Percentiles rank a stretch among this genome's conserved stretches.
Evolutionary conservation across 1,284 basidiomycete species (phyloP).

Genomic region (Ganoderma boninense): DNA sequence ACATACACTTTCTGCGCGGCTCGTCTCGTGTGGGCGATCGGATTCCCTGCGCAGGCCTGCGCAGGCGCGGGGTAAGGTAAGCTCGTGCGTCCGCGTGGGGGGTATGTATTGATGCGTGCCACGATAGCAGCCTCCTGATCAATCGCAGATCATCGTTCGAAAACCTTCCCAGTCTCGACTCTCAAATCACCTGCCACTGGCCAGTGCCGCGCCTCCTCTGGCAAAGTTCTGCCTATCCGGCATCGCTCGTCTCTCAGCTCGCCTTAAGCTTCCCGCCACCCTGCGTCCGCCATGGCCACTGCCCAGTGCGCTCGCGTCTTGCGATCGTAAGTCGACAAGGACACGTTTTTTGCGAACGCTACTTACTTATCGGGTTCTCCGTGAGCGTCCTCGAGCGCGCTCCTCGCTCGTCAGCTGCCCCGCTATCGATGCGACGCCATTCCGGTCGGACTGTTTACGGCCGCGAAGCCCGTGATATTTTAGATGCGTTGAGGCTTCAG

Average conservation of each 20-base stretch:
- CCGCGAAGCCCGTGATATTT: no score
- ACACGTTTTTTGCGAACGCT: no score
- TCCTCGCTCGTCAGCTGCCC: neutral
- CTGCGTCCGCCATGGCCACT: neutral
- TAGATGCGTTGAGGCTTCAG: neutral
- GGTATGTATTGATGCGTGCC: neutral
- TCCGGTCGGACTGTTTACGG: no score
- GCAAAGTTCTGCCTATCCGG: no score
- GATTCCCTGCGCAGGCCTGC: neutral
- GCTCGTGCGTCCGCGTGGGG: neutral
- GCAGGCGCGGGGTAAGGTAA: no score
- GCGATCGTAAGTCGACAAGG: neutral
- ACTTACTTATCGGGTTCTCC: no score
- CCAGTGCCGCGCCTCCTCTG: neutral
- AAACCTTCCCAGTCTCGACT: neutral
- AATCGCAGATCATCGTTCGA: neutral
- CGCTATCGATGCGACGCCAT: neutral
- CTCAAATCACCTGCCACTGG: no score
- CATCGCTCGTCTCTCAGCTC: no score
- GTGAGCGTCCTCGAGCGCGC: neutral
- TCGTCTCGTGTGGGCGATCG: neutral
- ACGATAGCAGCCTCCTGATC: neutral
- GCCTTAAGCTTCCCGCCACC: no score
- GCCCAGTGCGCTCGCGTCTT: neutral
- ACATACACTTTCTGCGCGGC: slow-evolving; percentile 4